Percentiles rank a stretch among this genome's conserved stretches.
phyloP scores from a whole-genome alignment of 441 rosid species.

The Aleurites moluccanus region DNA sequence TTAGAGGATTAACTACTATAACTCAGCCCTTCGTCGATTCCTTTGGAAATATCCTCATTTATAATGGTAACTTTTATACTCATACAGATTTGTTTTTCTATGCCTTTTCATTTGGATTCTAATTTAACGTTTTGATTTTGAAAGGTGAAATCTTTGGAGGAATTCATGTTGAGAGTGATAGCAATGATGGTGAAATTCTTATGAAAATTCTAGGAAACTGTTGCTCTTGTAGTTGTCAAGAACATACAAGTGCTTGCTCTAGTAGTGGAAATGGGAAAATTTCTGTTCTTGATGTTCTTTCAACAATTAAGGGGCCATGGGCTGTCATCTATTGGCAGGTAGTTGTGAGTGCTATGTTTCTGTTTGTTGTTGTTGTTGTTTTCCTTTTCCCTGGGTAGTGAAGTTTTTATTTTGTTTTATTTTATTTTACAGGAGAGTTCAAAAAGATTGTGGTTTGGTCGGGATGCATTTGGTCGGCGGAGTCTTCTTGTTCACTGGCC shows the following conservation, averaged over 20 bases:
- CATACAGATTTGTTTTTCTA: neutral
- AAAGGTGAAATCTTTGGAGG: constrained; percentile 85
- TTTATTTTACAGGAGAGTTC: constrained; percentile 56
- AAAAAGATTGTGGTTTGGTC: constrained; percentile 87
- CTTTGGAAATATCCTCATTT: constrained; percentile 56
- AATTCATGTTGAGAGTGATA: constrained; percentile 44
- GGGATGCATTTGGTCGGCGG: constrained; percentile 83
- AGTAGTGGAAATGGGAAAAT: constrained; percentile 21
- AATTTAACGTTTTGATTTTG: constrained; percentile 6
- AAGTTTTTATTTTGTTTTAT: neutral
- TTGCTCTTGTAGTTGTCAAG: constrained; percentile 34
- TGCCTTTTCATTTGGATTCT: neutral
- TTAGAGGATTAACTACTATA: constrained; percentile 56
- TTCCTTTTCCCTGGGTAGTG: neutral
- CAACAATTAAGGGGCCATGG: constrained; percentile 80
- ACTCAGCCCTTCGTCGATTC: constrained; percentile 65
- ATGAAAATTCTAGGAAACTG: constrained; percentile 47
- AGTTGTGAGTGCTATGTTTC: constrained; percentile 35
- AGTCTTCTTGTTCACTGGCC: constrained; percentile 96
- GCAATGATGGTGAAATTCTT: constrained; percentile 67
- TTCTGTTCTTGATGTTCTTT: constrained; percentile 66
- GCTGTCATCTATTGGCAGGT: constrained; percentile 89
- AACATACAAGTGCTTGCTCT: constrained; percentile 23
- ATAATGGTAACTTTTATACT: constrained; percentile 50
- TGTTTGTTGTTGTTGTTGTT: constrained; percentile 9